Conservation (phyloP, 345 rosid genomes). For the Erysimum cheiranthoides region DNA sequence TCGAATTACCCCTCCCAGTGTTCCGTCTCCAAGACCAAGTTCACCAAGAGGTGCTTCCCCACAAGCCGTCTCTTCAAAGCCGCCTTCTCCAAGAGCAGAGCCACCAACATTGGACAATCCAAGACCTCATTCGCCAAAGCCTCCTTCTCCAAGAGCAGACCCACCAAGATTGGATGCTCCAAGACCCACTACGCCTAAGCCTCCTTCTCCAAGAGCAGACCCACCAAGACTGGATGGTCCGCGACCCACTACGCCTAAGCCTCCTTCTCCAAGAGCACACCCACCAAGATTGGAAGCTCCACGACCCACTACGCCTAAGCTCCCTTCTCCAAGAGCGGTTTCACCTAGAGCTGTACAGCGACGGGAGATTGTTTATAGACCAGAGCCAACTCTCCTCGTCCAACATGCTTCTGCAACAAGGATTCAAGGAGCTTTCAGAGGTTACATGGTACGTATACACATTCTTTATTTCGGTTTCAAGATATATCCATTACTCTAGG, state of each 20-base stretch:
- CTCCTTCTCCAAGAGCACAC: slow-evolving; percentile 38
- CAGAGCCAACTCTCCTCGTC: slow-evolving; percentile 71
- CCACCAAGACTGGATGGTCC: slow-evolving; percentile 3
- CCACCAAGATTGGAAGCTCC: slow-evolving; percentile 27
- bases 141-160: slow-evolving; percentile 49
- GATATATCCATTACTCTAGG: slow-evolving; percentile 10
- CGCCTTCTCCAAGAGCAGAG: slow-evolving; percentile 61
- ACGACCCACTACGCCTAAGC: slow-evolving; percentile 56
- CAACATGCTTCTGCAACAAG: slow-evolving; percentile 83
- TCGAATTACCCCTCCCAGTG: slow-evolving; percentile 52
- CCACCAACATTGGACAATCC: slow-evolving; percentile 47
- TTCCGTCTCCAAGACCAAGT: slow-evolving; percentile 51
- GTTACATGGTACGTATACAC: slow-evolving; percentile 62
- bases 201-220: slow-evolving; percentile 53
- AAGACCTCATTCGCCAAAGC: slow-evolving; percentile 34
- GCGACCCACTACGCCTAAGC: slow-evolving; percentile 52
- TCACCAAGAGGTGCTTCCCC: slow-evolving; percentile 66
- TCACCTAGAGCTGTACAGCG: slow-evolving; percentile 37
- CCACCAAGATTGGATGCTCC: slow-evolving; percentile 47
- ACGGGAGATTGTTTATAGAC: slow-evolving; percentile 54
- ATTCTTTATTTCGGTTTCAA: slow-evolving; percentile 25
- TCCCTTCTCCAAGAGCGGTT: slow-evolving; percentile 57
- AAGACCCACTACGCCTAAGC: slow-evolving; percentile 24
- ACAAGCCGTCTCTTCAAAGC: slow-evolving; percentile 51
- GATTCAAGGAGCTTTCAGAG: slow-evolving; percentile 89